These are phyloP conservation scores for Micractinium conductrix DNA, from an alignment of 139 green algal species.

Conservation along the genomic window DNA sequence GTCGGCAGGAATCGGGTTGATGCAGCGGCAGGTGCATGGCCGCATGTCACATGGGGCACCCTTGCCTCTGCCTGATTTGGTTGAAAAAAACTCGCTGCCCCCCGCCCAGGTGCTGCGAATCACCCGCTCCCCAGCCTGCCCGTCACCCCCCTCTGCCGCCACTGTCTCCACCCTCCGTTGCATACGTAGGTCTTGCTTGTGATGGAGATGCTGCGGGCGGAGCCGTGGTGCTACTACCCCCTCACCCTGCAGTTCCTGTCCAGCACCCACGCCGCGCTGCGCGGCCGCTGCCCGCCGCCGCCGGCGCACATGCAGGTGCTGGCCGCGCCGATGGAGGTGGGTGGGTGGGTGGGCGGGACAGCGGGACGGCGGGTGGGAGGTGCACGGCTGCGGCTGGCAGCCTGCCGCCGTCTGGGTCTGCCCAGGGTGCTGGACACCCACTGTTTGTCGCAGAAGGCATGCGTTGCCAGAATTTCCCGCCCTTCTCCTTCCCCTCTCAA, in stretches of 20 bases:
- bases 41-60: too few species aligned
- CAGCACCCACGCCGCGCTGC: slow-evolving; percentile 40
- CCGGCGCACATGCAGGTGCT: slow-evolving; percentile 63
- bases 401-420: not conserved
- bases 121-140: too few species aligned
- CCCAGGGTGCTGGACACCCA: not conserved
- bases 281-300: slow-evolving; percentile 17
- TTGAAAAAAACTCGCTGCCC: too few species aligned
- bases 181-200: slow-evolving; percentile 70
- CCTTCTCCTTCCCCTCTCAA: not conserved
- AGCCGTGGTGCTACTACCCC: slow-evolving; percentile 83
- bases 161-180: too few species aligned
- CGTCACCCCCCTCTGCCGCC: too few species aligned
- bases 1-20: too few species aligned
- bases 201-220: slow-evolving; percentile 78
- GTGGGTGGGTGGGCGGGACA: not conserved
- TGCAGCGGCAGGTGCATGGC: too few species aligned
- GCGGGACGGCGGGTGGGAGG: not conserved
- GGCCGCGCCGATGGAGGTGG: slow-evolving; percentile 61
- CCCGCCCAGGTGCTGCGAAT: too few species aligned
- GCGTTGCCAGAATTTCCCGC: not conserved
- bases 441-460: not conserved
- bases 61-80: too few species aligned
- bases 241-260: slow-evolving; percentile 83
- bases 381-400: not conserved